Evolutionary conservation across 352 stramenopile genomes (phyloP).

Genomic region (Phytophthora foliorum): DNA sequence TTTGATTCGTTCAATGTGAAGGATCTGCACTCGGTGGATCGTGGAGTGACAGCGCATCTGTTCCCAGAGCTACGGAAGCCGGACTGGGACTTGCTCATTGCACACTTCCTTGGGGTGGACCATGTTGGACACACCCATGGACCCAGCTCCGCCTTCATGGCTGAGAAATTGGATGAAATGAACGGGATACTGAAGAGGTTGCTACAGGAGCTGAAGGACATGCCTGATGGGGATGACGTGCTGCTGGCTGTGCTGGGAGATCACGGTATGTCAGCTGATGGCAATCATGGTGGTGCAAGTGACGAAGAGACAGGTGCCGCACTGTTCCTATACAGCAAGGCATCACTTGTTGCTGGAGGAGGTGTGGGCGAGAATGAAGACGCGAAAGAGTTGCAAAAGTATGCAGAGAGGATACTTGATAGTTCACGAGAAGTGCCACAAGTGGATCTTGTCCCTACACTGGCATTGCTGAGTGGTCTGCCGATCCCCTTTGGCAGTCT

Average conservation of each 20-base stretch:
- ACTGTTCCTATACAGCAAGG: constrained; percentile 93
- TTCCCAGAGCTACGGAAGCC: constrained; percentile 72
- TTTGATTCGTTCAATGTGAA: constrained; percentile 99
- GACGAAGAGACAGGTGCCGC: constrained; percentile 96
- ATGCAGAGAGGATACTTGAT: constrained; percentile 36
- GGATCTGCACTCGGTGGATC: constrained; percentile 98
- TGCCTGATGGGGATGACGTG: constrained; percentile 73
- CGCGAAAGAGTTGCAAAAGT: constrained; percentile 24
- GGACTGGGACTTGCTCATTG: constrained; percentile 88
- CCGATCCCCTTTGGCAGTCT: constrained; percentile 98
- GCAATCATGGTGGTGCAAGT: constrained; percentile 98
- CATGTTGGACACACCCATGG: constrained; percentile 99
- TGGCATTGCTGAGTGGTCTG: constrained; percentile 94
- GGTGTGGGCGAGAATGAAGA: constrained; percentile 7
- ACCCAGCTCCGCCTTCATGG: constrained; percentile 95
- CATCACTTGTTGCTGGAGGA: constrained; percentile 39
- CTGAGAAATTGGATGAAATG: constrained; percentile 96
- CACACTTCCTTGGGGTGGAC: constrained; percentile 95
- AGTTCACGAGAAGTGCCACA: constrained; percentile 78
- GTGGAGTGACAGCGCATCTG: constrained; percentile 87
- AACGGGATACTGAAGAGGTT: constrained; percentile 90
- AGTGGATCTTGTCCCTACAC: constrained; percentile 97
- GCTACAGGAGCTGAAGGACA: constrained; percentile 64
- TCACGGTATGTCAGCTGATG: constrained; percentile 99
- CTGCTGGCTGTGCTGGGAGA: constrained; percentile 97